These are phyloP conservation scores for Pythium monospermum DNA, from an alignment of 352 stramenopile species.

Conservation along the genomic window DNA sequence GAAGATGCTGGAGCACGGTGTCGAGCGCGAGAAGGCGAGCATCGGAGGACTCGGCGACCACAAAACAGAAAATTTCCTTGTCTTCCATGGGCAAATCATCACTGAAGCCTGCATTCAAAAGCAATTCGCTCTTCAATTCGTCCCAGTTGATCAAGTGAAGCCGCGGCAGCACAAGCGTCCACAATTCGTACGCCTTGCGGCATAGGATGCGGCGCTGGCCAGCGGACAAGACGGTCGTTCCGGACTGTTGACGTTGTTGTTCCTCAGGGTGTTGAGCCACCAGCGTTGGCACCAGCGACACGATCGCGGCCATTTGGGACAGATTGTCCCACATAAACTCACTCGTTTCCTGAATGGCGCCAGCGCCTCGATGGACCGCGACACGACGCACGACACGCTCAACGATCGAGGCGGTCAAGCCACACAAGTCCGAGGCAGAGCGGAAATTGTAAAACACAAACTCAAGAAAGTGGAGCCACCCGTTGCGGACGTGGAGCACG, in stretches of 20 bases:
- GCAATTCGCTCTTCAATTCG: slow-evolving; percentile 36
- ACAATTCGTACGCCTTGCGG: slow-evolving; percentile 57
- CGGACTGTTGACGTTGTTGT: not conserved
- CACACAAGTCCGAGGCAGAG: slow-evolving; percentile 38
- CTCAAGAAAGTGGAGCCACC: slow-evolving; percentile 79
- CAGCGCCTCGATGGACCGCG: slow-evolving; percentile 12
- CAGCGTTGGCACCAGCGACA: slow-evolving; percentile 14
- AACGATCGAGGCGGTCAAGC: slow-evolving; percentile 33
- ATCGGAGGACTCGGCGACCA: slow-evolving; percentile 34
- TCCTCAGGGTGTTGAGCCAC: too few species aligned
- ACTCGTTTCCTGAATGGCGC: slow-evolving; percentile 8
- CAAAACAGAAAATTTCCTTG: slow-evolving; percentile 53
- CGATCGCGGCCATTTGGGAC: slow-evolving; percentile 63
- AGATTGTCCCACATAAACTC: slow-evolving; percentile 73
- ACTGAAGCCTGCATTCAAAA: slow-evolving; percentile 46
- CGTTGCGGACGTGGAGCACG: slow-evolving; percentile 63
- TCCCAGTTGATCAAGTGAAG: slow-evolving; percentile 61
- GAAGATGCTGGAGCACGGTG: slow-evolving; percentile 28
- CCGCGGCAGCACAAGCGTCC: slow-evolving; percentile 47
- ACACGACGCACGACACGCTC: slow-evolving; percentile 36
- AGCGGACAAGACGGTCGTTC: slow-evolving; percentile 28
- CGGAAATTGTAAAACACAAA: slow-evolving; percentile 62
- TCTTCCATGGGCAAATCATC: slow-evolving; percentile 39
- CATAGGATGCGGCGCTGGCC: slow-evolving; percentile 33
- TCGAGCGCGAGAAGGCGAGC: slow-evolving; percentile 42